Evolutionary conservation across 495 filamentous ascomycete genomes (phyloP), one percentile per base, ranked within the genome.

Genomic region (Thozetella sp.): DNA sequence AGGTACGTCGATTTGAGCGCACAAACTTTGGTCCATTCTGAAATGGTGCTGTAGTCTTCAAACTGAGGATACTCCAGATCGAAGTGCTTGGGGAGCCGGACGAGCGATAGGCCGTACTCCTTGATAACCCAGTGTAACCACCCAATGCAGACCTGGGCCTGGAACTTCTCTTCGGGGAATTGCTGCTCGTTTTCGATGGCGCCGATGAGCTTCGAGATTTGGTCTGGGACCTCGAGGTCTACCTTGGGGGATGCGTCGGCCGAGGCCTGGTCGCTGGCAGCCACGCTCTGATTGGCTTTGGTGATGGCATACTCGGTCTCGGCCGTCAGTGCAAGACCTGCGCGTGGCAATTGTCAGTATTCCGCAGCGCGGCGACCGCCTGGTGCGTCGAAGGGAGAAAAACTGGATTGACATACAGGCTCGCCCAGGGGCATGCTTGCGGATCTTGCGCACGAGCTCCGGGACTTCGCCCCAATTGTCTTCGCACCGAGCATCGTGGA

Each of bases 401-500:
- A 55, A 34, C 2, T 50, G 25, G 61, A 61, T 65, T 48, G 55
- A 69, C 83, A 59, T 88, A 97, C 95, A 97, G 70, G 83, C 83
- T 67, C 90, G 87, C 27, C 93, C 87, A 50, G 93, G 89, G 60
- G 93, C 92, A 83, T 98, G 94, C 68, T 98, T 97, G 65, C 86
- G 89, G 60, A 97, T 84, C 75, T 99, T 98, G 64, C 93, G 85
- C 64, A 91, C 86, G 60, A 97, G 79, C 76, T 97, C 95, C 25
- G 90, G 90, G n/a, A 97, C 83, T 25, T 90, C 90, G 60, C 90
- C 83, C 95, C 95, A 99, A 67, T 84, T 87, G 25, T 91, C 92
- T 67, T 93, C 86, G 69, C 91, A 95, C 58, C 95, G 90, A 63
- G 92, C 92, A 64, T 86, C 83, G 68, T 98, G 91, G 63, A 99